These are phyloP conservation scores for Mucor indicus DNA, from an alignment of 371 early-diverging fungal genomes.

Conservation along the genomic window DNA sequence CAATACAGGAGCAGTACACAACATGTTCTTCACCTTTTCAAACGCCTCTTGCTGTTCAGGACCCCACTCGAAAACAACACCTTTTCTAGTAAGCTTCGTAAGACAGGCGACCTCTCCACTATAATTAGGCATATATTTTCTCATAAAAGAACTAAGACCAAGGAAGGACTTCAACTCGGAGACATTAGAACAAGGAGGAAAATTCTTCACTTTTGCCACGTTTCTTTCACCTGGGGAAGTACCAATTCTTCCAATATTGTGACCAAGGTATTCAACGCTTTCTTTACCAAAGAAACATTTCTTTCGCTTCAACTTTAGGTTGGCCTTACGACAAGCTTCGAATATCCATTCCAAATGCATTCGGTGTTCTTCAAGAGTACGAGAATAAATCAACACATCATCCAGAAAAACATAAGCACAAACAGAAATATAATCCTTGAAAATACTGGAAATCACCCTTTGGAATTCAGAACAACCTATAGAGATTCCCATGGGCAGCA, in stretches of 20 bases:
- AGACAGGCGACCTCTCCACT: conserved; percentile 29
- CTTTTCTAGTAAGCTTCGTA: conserved; percentile 7
- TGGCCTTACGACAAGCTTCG: conserved; percentile 17
- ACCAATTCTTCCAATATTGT: conserved; percentile 9
- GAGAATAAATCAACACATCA: neutral
- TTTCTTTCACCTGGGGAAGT: neutral
- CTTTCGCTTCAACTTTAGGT: conserved; percentile 23
- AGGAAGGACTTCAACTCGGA: conserved; percentile 21
- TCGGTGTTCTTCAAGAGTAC: conserved; percentile 31
- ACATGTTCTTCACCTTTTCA: conserved; percentile 1
- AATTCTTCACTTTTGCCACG: neutral
- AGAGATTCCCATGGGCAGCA: conserved; percentile 34
- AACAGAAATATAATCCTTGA: conserved; percentile 17
- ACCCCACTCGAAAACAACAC: conserved; percentile 10
- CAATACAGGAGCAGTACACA: conserved; percentile 23
- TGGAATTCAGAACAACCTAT: conserved; percentile 34
- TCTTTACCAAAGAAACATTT: conserved; percentile 8
- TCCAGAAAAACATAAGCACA: conserved; percentile 2
- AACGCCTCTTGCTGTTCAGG: conserved; percentile 20
- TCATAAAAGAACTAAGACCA: conserved; percentile 23
- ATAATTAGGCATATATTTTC: conserved; percentile 23
- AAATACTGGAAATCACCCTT: conserved; percentile 28
- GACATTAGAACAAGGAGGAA: conserved; percentile 20
- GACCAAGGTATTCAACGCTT: conserved; percentile 27
- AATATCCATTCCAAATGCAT: conserved; percentile 36